Base-by-base conservation (phyloP, 2,329 filamentous ascomycete genomes). In the Raffaelea arxii region DNA sequence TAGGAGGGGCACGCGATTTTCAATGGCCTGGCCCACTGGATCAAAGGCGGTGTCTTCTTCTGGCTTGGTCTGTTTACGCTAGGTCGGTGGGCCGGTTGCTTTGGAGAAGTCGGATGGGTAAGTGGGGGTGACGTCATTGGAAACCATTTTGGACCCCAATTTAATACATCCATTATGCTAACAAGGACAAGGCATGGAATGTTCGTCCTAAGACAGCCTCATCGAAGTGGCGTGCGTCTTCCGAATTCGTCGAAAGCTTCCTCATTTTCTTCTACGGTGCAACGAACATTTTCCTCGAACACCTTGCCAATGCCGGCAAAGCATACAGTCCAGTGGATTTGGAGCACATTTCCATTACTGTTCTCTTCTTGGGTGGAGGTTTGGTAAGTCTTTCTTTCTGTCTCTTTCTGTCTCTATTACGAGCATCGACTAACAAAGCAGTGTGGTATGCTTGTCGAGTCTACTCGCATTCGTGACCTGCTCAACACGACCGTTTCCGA, bases 1-100 rank as follows among this genome's bases (percentile, higher is more conserved):
- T 53, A 89, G 84, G 81, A 84, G 61, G 83, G 77, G 5, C 62
- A 63, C 21, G 71, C 71, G 3, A 69, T 96, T 48, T 94, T 91
- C 69, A 90, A 82, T 55, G 88, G 91, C 2, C 72, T 96, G 37
- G 91, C 91, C 7, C 91, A 97, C 60, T 95, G 87, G 69, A 81
- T 96, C 62, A 97, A 97, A 62, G 91, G 91, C 40, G 86, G 86
- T 4, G 84, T 97, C 46, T 97, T 97, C 70, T 88, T 96, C 67
- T 92, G 87, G 82, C 86, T 94, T 52, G 91, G 91, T 9, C 66
- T 95, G 19, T 67, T 96, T 50, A 94, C 87, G 0, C 72, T 97
- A 4, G 89, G 88, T 25, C 82, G 91, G 47, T 96, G 88, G 84
- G 80, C 89, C 59, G 91, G 91, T 23, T 86, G 85, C 61, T 97